Evolutionary conservation across 139 green algal genomes (phyloP).

Genomic region (Chloropicon primus): DNA sequence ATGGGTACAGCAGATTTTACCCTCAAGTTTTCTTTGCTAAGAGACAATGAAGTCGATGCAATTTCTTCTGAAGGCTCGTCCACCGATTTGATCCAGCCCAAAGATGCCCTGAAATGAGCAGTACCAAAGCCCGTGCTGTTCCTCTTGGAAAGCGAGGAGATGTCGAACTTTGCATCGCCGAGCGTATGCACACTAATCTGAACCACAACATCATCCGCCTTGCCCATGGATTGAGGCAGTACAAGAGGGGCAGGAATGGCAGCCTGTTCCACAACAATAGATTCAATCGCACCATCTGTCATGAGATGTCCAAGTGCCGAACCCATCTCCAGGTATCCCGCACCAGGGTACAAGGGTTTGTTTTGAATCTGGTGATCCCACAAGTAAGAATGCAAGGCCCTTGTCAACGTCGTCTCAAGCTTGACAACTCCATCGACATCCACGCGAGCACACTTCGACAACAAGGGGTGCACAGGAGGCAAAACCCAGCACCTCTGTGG

Average conservation of each 20-base stretch:
- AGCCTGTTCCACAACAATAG: not conserved
- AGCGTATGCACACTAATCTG: not conserved
- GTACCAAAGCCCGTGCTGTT: not conserved
- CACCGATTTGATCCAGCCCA: not conserved
- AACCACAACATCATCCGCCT: not conserved
- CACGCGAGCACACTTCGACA: conserved; percentile 8
- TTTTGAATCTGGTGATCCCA: conserved; percentile 38
- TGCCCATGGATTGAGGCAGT: not conserved
- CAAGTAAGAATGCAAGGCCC: conserved; percentile 28
- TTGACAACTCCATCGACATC: not conserved
- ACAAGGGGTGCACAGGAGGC: conserved; percentile 28
- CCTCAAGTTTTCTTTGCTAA: not conserved
- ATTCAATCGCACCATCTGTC: not conserved
- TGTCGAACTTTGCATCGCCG: not conserved
- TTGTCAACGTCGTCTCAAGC: not conserved
- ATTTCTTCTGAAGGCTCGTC: not conserved
- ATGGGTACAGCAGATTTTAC: not conserved
- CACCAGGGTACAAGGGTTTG: conserved; percentile 7
- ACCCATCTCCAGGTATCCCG: not conserved
- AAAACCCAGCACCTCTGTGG: conserved; percentile 3
- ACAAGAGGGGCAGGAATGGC: not conserved
- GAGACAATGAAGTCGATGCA: not conserved
- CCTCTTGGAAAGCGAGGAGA: not conserved
- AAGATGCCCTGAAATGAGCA: not conserved
- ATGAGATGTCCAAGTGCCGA: not conserved